Percentiles rank a stretch among this genome's conserved stretches.
Evolutionary conservation across 768 basidiomycete genomes (phyloP).

Genomic region (Lanmaoa rubissima): DNA sequence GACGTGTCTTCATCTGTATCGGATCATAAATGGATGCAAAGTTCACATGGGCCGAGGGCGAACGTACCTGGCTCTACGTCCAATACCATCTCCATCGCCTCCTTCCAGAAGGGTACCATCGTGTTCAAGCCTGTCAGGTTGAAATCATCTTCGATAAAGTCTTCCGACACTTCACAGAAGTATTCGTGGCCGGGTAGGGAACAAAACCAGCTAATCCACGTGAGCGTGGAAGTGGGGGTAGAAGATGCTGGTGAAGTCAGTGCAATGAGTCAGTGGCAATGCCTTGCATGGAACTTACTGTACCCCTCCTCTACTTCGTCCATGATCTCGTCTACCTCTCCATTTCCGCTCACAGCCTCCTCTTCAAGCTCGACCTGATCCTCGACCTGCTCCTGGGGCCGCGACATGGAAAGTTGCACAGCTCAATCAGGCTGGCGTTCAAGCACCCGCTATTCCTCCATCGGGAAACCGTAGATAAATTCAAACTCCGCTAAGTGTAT

Average conservation of each 20-base stretch:
- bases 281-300: constrained; percentile 52
- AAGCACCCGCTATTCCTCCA: constrained; percentile 20
- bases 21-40: constrained; percentile 9
- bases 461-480: constrained; percentile 26
- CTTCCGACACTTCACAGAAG: constrained; percentile 97
- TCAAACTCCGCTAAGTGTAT: constrained; percentile 29
- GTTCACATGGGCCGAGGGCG: constrained; percentile 13
- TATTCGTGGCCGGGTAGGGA: constrained; percentile 95
- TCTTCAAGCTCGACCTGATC: constrained; percentile 57
- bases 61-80: constrained; percentile 95
- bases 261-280: constrained; percentile 8
- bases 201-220: constrained; percentile 97
- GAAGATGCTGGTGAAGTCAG: constrained; percentile 63
- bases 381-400: constrained; percentile 40
- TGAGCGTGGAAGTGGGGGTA: constrained; percentile 86
- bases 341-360: constrained; percentile 55
- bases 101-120: constrained; percentile 99
- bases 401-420: constrained; percentile 36
- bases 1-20: constrained; percentile 80
- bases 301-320: constrained; percentile 68
- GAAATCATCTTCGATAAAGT: constrained; percentile 99
- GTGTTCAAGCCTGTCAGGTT: constrained; percentile 94
- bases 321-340: constrained; percentile 76
- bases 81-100: constrained; percentile 99
- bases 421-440: constrained; percentile 25